A percentile compares a stretch with the other conserved stretches of the same genome.
Evolutionary conservation across 1,139 yeast species (phyloP).

Genomic region (Scheffersomyces stambukii): DNA sequence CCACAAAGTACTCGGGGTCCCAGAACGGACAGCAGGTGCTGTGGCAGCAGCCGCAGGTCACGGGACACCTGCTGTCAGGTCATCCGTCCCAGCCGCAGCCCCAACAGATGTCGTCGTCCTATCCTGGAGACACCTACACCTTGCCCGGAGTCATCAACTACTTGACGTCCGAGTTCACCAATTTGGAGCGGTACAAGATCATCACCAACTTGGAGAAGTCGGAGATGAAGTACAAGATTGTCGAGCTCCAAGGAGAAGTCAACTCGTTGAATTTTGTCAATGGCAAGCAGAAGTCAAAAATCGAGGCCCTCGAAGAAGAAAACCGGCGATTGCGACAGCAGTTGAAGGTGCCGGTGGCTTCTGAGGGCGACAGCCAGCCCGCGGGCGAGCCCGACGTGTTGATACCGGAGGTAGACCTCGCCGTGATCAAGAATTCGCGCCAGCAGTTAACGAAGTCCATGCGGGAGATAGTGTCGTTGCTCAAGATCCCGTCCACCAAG

Average conservation of each 20-base stretch:
- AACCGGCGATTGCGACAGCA: conserved; percentile 10
- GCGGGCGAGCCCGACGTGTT: background rate
- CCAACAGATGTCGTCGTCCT: too few species aligned
- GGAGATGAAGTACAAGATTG: conserved; percentile 52
- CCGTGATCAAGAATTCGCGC: conserved; percentile 34
- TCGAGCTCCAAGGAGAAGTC: conserved; percentile 52
- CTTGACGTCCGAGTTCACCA: conserved; percentile 56
- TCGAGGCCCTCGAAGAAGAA: conserved; percentile 26
- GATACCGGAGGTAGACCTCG: conserved; percentile 40
- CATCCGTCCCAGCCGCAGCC: conserved; percentile 10
- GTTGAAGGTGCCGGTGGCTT: conserved; percentile 3
- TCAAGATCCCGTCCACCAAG: conserved; percentile 27
- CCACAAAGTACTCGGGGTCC: conserved; percentile 9
- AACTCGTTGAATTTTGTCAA: conserved; percentile 38
- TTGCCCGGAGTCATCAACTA: conserved; percentile 65
- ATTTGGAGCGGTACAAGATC: conserved; percentile 54
- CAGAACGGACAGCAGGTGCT: conserved; percentile 11
- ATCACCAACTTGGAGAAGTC: conserved; percentile 53
- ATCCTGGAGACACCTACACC: conserved; percentile 37
- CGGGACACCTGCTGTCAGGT: too few species aligned
- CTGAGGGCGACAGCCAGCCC: background rate
- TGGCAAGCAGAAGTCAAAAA: conserved; percentile 31
- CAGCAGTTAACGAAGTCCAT: conserved; percentile 37
- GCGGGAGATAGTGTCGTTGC: conserved; percentile 38
- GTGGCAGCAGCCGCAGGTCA: conserved; percentile 7